Conservation (phyloP, 1,284 basidiomycete species). For the Apiotrichum akiyoshidainum region DNA sequence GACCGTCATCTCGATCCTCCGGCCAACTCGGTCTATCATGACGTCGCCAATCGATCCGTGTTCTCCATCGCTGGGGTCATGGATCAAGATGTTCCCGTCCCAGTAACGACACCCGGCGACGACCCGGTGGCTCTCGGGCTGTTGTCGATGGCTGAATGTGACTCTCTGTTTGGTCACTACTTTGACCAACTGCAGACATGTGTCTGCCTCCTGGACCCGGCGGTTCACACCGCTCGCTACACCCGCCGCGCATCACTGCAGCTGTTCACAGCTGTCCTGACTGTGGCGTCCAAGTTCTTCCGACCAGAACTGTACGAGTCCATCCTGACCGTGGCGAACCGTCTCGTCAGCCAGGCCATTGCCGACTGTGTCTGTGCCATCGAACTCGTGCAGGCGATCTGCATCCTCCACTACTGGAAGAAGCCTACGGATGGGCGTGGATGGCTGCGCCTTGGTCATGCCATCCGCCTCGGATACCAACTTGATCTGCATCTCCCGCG, state of each 20-base stretch:
- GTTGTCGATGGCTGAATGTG: slow-evolving; percentile 22
- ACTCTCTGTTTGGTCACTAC: slow-evolving; percentile 25
- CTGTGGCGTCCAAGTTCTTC: slow-evolving; percentile 24
- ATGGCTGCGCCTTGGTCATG: slow-evolving; percentile 31
- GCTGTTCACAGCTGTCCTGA: slow-evolving; percentile 23
- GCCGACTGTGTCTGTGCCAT: slow-evolving; percentile 17
- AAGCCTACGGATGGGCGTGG: slow-evolving; percentile 20
- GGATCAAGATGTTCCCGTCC: slow-evolving; percentile 8
- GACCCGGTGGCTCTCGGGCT: slow-evolving; percentile 20
- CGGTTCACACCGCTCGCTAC: slow-evolving; percentile 21
- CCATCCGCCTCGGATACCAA: slow-evolving; percentile 33
- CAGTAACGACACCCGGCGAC: slow-evolving; percentile 1
- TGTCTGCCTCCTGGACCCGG: slow-evolving; percentile 24
- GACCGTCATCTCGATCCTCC: slow-evolving; percentile 9
- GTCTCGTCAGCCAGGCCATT: slow-evolving; percentile 16
- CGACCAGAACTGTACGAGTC: slow-evolving; percentile 23
- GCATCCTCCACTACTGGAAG: slow-evolving; percentile 27
- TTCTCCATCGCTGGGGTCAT: slow-evolving; percentile 26
- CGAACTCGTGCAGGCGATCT: slow-evolving; percentile 26
- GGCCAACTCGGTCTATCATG: slow-evolving; percentile 25
- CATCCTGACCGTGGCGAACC: slow-evolving; percentile 13
- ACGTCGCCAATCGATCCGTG: slow-evolving; percentile 19
- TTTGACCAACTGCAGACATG: slow-evolving; percentile 28
- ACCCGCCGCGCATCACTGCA: slow-evolving; percentile 15
- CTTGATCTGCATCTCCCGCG: slow-evolving; percentile 26